Conservation (phyloP, 495 filamentous ascomycete genomes). For the Clohesyomyces aquaticus region DNA sequence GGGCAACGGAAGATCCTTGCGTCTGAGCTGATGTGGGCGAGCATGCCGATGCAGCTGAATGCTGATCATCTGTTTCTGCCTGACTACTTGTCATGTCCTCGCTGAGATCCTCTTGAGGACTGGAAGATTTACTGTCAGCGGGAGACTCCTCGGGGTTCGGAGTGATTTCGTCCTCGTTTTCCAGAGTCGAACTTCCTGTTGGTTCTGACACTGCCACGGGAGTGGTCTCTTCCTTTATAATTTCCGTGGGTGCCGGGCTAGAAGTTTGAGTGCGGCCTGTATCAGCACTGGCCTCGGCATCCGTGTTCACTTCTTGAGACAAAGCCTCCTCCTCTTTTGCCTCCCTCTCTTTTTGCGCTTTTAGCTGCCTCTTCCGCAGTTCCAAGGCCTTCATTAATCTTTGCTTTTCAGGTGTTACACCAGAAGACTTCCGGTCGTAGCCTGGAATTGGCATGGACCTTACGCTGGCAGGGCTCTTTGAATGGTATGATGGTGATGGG, state of each 20-base stretch:
- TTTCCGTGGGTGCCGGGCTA: background rate
- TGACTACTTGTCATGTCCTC: slow-evolving; percentile 20
- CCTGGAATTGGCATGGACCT: slow-evolving; percentile 51
- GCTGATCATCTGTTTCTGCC: slow-evolving; percentile 30
- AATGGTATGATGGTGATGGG: slow-evolving; percentile 58
- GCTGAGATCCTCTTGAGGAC: slow-evolving; percentile 17
- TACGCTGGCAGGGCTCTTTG: slow-evolving; percentile 57
- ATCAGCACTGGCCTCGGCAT: slow-evolving; percentile 1
- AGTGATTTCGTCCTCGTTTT: slow-evolving; percentile 1
- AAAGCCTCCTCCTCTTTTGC: slow-evolving; percentile 9
- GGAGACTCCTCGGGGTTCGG: background rate
- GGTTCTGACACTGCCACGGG: background rate
- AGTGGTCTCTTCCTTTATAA: background rate
- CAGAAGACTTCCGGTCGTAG: slow-evolving; percentile 51
- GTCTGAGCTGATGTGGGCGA: slow-evolving; percentile 40
- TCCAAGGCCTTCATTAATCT: slow-evolving; percentile 93
- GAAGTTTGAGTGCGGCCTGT: background rate
- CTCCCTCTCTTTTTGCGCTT: slow-evolving; percentile 33
- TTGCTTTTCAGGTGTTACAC: slow-evolving; percentile 85
- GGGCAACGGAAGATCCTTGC: slow-evolving; percentile 34
- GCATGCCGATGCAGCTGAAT: slow-evolving; percentile 36
- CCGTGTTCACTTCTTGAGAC: slow-evolving; percentile 3
- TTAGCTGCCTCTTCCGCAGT: slow-evolving; percentile 72
- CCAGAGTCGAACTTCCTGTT: background rate
- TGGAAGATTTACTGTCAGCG: background rate